These are phyloP conservation scores for Diaporthe sp. DNA, from an alignment of 2,329 filamentous ascomycete species.

Conservation along the genomic window DNA sequence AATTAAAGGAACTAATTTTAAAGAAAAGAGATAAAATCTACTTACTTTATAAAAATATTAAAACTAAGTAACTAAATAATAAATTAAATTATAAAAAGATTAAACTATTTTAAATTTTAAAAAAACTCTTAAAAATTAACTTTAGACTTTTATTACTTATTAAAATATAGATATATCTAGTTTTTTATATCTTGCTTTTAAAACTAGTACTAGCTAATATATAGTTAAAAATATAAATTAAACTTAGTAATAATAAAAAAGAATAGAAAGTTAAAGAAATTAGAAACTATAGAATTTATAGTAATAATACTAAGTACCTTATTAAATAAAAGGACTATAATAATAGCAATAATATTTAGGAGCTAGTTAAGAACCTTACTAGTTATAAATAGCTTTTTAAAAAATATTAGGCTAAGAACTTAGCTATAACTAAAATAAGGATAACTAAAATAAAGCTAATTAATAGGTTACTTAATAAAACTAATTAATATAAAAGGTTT, in stretches of 20 bases:
- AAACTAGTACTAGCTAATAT: no score
- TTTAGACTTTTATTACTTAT: background rate
- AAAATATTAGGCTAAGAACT: background rate
- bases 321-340: constrained; percentile 1
- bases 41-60: no score
- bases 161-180: background rate
- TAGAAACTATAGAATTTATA: background rate
- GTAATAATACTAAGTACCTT: background rate
- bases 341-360: background rate
- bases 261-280: background rate
- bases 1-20: no score
- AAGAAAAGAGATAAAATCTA: no score
- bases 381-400: background rate
- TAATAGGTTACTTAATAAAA: background rate
- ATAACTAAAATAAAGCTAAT: background rate
- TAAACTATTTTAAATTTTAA: no score
- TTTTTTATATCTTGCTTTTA: background rate
- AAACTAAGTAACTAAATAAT: no score
- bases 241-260: background rate
- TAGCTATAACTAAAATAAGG: background rate
- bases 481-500: background rate
- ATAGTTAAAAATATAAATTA: background rate
- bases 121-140: background rate
- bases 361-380: background rate
- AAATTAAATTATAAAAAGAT: no score